These are phyloP conservation scores for Ziziphus jujuba DNA, from an alignment of 306 rosid species.

Conservation along the genomic window DNA sequence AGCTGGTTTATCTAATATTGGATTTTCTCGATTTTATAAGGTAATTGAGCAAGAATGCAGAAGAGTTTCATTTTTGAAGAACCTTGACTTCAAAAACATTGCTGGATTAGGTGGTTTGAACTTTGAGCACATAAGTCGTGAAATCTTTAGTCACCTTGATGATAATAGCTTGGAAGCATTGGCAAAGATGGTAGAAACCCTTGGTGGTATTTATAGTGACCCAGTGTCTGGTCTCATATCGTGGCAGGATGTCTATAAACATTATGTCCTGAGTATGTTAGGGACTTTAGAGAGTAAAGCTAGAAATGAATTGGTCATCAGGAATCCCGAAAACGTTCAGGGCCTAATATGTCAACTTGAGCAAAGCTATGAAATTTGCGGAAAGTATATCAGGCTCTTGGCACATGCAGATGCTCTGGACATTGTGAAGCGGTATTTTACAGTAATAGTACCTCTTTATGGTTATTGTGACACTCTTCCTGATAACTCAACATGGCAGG, in stretches of 20 bases:
- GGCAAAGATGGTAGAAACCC: conserved; percentile 77
- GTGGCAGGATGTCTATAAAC: conserved; percentile 82
- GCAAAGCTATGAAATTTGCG: conserved; percentile 65
- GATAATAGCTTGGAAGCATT: conserved; percentile 72
- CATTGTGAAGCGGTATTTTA: conserved; percentile 71
- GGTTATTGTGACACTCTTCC: conserved; percentile 58
- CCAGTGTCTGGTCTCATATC: conserved; percentile 71
- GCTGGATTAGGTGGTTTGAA: conserved; percentile 82
- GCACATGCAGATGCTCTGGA: conserved; percentile 68
- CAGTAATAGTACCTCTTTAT: conserved; percentile 56
- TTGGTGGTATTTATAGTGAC: conserved; percentile 46
- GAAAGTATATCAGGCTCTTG: conserved; percentile 57
- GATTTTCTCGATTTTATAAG: conserved; percentile 62
- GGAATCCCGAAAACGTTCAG: conserved; percentile 74
- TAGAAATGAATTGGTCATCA: conserved; percentile 39
- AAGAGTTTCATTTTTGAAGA: conserved; percentile 54
- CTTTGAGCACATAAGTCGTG: conserved; percentile 61
- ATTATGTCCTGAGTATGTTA: conserved; percentile 54
- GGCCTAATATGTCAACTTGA: conserved; percentile 72
- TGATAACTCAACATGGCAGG: conserved; percentile 93
- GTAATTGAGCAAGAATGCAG: conserved; percentile 75
- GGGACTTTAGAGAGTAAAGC: conserved; percentile 58
- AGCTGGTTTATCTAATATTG: conserved; percentile 42
- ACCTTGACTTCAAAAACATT: conserved; percentile 86
- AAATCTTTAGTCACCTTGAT: conserved; percentile 62